Evolutionary conservation across 495 filamentous ascomycete genomes (phyloP).

Genomic region (Daldinia loculata): DNA sequence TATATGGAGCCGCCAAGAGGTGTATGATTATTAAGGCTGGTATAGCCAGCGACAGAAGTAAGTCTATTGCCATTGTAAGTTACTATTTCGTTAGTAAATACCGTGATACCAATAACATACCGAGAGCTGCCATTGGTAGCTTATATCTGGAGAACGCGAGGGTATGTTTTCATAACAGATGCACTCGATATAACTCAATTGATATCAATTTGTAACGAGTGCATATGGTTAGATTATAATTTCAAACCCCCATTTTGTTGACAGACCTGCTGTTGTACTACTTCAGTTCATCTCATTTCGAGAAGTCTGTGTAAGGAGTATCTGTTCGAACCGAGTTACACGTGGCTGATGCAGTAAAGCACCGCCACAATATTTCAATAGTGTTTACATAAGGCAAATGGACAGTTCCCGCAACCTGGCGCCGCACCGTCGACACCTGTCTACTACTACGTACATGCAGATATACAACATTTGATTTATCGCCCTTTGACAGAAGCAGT

Average conservation of each 20-base stretch:
- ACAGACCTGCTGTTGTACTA: slow-evolving; percentile 24
- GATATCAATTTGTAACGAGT: background rate
- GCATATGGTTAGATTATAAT: background rate
- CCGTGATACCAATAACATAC: slow-evolving; percentile 16
- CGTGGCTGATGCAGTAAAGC: background rate
- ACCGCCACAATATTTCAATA: slow-evolving; percentile 19
- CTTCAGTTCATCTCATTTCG: slow-evolving; percentile 8
- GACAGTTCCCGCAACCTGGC: slow-evolving; percentile 16
- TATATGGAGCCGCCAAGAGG: slow-evolving; percentile 83
- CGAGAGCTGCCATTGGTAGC: slow-evolving; percentile 35
- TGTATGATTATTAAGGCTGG: slow-evolving; percentile 76
- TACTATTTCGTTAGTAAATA: background rate
- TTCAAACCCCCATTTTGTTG: slow-evolving; percentile 5
- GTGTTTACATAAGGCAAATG: background rate
- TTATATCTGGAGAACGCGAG: background rate
- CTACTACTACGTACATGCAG: background rate
- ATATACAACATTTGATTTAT: background rate
- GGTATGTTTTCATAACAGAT: background rate
- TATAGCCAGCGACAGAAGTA: slow-evolving; percentile 64
- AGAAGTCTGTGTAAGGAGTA: background rate
- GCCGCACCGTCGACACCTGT: slow-evolving; percentile 45
- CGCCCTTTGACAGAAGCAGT: background rate
- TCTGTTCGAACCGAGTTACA: background rate
- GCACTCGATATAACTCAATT: background rate
- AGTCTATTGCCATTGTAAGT: slow-evolving; percentile 52